phyloP scores from a whole-genome alignment of 768 basidiomycete species.

The Tephrocybe sp. region DNA sequence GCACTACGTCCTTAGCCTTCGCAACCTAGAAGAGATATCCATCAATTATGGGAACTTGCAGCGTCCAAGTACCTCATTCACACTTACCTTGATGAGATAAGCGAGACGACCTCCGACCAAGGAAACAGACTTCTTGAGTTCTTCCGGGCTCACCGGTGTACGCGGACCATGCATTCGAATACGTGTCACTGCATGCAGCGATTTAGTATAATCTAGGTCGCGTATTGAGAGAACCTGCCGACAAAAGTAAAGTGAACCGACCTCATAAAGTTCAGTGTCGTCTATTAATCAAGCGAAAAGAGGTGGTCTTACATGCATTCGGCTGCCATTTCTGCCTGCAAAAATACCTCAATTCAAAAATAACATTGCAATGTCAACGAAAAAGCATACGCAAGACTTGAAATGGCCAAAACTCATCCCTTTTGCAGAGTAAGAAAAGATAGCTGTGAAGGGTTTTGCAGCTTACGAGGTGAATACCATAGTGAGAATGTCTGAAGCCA shows the following conservation, averaged over 20 bases:
- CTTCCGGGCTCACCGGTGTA: conserved; percentile 23
- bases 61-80: no score
- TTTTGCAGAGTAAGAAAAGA: conserved; percentile 25
- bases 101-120: conserved; percentile 77
- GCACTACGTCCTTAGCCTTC: conserved; percentile 58
- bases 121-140: conserved; percentile 47
- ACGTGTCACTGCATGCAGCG: conserved; percentile 50
- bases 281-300: not conserved
- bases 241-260: conserved; percentile 4
- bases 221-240: conserved; percentile 71
- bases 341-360: conserved; percentile 10
- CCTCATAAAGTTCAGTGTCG: not conserved
- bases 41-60: not conserved
- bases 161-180: conserved; percentile 45
- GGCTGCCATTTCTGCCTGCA: conserved; percentile 63
- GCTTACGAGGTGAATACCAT: conserved; percentile 75
- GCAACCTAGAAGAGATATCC: conserved; percentile 38
- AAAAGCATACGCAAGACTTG: conserved; percentile 53
- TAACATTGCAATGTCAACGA: conserved; percentile 6
- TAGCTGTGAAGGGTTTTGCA: not conserved
- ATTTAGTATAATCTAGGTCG: conserved; percentile 61
- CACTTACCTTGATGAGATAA: conserved; percentile 59
- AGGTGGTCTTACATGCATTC: conserved; percentile 58
- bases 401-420: conserved; percentile 86
- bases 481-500: conserved; percentile 59